Percentiles rank a stretch among this genome's conserved stretches.
These are phyloP conservation scores for Penicillium flavigenum DNA, from an alignment of 495 filamentous ascomycete genomes.

Conservation along the genomic window DNA sequence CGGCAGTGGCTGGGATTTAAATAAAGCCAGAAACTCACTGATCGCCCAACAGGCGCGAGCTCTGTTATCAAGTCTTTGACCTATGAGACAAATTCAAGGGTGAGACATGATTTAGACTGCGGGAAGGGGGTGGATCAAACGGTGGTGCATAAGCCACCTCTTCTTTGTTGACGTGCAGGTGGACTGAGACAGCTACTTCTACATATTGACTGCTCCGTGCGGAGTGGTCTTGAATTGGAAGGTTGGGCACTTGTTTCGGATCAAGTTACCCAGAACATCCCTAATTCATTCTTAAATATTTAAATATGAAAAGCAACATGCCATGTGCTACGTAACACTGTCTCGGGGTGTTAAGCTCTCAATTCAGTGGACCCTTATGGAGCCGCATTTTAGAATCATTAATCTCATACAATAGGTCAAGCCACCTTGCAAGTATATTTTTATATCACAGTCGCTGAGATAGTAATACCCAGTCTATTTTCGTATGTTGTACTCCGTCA, in stretches of 20 bases:
- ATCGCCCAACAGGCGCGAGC: neutral
- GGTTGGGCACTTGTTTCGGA: neutral
- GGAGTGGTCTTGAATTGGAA: neutral
- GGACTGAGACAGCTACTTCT: neutral
- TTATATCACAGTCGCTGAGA: neutral
- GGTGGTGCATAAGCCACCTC: conserved; percentile 10
- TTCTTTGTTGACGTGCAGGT: conserved; percentile 11
- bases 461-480: neutral
- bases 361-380: conserved; percentile 12
- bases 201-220: neutral
- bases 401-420: conserved; percentile 21
- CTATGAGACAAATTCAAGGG: conserved; percentile 1
- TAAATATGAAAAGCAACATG: neutral
- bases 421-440: conserved; percentile 13
- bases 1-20: neutral
- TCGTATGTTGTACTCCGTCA: neutral
- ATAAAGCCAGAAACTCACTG: neutral
- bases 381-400: conserved; percentile 12
- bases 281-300: neutral
- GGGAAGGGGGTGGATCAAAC: conserved; percentile 7
- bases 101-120: conserved; percentile 10
- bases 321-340: neutral
- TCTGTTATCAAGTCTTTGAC: conserved; percentile 4
- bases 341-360: neutral
- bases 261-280: neutral